phyloP scores from a whole-genome alignment of 306 rosid species.

The Casuarina equisetifolia region DNA sequence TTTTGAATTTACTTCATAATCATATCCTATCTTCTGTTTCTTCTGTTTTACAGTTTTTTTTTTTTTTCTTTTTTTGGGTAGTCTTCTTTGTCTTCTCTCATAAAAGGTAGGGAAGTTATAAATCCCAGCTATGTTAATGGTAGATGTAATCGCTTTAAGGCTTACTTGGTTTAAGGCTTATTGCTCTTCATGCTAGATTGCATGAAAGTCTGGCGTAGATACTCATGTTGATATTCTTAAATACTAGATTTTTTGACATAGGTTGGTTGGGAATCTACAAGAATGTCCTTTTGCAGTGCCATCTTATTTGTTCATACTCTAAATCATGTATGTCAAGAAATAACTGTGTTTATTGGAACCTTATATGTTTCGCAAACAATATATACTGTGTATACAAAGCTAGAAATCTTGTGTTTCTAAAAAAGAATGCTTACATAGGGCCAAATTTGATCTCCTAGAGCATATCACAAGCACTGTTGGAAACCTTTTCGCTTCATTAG shows the following conservation, averaged over 20 bases:
- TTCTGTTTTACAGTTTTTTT: not conserved
- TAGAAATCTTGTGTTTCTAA: not conserved
- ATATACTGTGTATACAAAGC: not conserved
- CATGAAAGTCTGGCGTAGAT: not conserved
- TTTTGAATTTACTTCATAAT: no score
- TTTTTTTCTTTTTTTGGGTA: no score
- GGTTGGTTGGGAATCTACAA: not conserved
- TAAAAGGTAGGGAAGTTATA: no score
- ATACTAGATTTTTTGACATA: not conserved
- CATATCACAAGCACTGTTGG: not conserved
- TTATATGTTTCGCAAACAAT: not conserved
- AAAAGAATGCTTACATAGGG: not conserved
- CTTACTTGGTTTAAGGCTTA: not conserved
- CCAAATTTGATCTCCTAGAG: not conserved
- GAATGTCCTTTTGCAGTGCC: not conserved
- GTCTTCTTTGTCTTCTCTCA: no score
- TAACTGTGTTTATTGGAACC: not conserved
- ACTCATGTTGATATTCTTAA: not conserved
- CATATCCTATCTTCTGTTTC: not conserved
- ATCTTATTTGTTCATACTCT: not conserved
- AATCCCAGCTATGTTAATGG: not conserved
- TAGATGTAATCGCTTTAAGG: no score
- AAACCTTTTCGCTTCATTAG: not conserved
- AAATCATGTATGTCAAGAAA: not conserved
- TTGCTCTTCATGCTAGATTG: not conserved